Evolutionary conservation across 2,329 filamentous ascomycete genomes (phyloP).

Genomic region (Trichoderma arundinaceum): DNA sequence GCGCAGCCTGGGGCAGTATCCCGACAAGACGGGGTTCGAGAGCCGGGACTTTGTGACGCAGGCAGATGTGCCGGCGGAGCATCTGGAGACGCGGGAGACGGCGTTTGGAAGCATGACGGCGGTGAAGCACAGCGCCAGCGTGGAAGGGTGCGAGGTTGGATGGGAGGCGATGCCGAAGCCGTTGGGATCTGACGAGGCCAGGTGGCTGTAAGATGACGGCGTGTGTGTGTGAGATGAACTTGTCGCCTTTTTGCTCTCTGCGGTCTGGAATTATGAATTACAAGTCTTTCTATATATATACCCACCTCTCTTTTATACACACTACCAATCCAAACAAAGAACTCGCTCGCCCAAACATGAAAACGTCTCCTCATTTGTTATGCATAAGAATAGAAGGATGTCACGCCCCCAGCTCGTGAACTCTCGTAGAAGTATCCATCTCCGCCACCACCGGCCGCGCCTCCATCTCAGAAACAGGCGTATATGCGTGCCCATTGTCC

Average conservation of each 20-base stretch:
- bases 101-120: slow-evolving; percentile 54
- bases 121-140: slow-evolving; percentile 53
- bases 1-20: slow-evolving; percentile 58
- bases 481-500: neutral
- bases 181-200: slow-evolving; percentile 53
- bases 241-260: too few species aligned
- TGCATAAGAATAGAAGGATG: neutral
- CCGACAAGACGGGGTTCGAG: slow-evolving; percentile 52
- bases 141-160: slow-evolving; percentile 53
- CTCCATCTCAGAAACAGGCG: neutral
- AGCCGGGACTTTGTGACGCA: slow-evolving; percentile 43
- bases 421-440: neutral
- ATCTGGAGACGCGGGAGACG: slow-evolving; percentile 52
- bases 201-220: slow-evolving; percentile 41
- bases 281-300: neutral
- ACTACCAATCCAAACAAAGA: neutral
- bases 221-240: neutral
- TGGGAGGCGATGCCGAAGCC: slow-evolving; percentile 59
- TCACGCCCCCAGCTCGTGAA: neutral
- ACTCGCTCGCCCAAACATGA: too few species aligned
- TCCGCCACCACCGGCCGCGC: neutral
- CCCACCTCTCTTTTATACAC: neutral
- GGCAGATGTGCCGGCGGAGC: slow-evolving; percentile 41
- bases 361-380: too few species aligned
- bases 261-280: too few species aligned